These are phyloP conservation scores for Fistulinella prunicolor DNA, from an alignment of 768 basidiomycete species.

Conservation along the genomic window DNA sequence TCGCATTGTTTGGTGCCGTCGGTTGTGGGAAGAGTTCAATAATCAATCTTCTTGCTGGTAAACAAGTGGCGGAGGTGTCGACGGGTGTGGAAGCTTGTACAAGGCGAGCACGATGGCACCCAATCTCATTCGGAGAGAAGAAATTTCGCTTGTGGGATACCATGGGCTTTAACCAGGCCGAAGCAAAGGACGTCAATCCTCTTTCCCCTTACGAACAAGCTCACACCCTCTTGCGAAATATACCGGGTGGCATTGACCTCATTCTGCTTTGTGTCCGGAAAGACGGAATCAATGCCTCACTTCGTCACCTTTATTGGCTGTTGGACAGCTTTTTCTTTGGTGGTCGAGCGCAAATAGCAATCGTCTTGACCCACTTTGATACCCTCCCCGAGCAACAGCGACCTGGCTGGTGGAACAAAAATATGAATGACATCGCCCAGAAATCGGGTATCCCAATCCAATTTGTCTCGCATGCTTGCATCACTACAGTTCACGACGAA, in stretches of 20 bases:
- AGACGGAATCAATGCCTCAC: conserved; percentile 35
- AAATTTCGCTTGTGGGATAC: conserved; percentile 34
- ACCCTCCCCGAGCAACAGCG: conserved; percentile 18
- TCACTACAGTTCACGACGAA: conserved; percentile 18
- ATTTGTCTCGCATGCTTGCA: conserved; percentile 12
- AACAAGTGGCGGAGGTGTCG: conserved; percentile 28
- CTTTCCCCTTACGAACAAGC: conserved; percentile 29
- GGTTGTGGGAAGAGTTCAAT: conserved; percentile 32
- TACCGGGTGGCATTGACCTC: conserved; percentile 38
- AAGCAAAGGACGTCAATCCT: conserved; percentile 10
- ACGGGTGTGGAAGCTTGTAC: conserved; percentile 34
- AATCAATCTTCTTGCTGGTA: conserved; percentile 28
- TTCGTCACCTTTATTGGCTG: conserved; percentile 37
- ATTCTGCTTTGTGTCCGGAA: conserved; percentile 40
- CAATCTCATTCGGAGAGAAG: conserved; percentile 17
- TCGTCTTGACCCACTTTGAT: conserved; percentile 41
- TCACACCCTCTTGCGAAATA: conserved; percentile 32
- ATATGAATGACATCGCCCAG: conserved; percentile 21
- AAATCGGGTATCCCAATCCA: conserved; percentile 11
- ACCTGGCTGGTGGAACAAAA: conserved; percentile 37
- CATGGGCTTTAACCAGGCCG: conserved; percentile 27
- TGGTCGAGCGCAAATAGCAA: conserved; percentile 33
- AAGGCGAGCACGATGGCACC: conserved; percentile 21
- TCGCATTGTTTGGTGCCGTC: conserved; percentile 27
- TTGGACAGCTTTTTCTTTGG: conserved; percentile 39